phyloP scores from a whole-genome alignment of 2,329 filamentous ascomycete species.

The Xylariomycetidae sp. region DNA sequence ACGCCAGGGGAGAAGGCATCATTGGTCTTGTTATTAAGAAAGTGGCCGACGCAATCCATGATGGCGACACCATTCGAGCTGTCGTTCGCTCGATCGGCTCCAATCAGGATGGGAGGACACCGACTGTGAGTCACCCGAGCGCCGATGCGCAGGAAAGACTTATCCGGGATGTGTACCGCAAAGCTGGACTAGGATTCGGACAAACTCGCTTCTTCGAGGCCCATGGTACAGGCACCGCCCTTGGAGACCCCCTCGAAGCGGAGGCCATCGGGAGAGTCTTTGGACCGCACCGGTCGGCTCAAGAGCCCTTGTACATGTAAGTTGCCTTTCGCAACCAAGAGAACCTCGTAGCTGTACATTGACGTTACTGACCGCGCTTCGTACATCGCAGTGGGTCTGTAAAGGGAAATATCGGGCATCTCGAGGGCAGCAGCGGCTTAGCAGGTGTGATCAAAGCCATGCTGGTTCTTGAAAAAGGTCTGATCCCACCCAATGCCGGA shows the following conservation, averaged over 20 bases:
- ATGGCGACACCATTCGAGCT: conserved; percentile 1
- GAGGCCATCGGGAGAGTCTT: conserved; percentile 1
- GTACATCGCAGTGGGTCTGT: conserved; percentile 12
- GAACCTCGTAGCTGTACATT: too few relatives aligned
- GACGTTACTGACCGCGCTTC: too few relatives aligned
- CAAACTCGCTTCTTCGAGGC: conserved; percentile 1
- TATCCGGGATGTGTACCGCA: conserved; percentile 1
- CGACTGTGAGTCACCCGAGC: conserved; percentile 1
- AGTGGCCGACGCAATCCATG: not conserved
- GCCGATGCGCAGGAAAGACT: not conserved
- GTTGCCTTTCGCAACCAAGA: too few relatives aligned
- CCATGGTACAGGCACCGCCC: conserved; percentile 3
- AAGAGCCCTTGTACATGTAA: conserved; percentile 2
- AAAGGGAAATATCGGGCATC: conserved; percentile 16
- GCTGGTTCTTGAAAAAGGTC: conserved; percentile 23
- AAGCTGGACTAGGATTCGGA: not conserved
- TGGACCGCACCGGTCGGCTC: too few relatives aligned
- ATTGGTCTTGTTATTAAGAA: not conserved
- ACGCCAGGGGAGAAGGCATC: conserved; percentile 1
- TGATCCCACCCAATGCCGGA: conserved; percentile 17
- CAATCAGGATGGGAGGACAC: conserved; percentile 2
- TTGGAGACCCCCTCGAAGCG: conserved; percentile 3
- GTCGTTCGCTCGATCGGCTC: conserved; percentile 1
- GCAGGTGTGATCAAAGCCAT: conserved; percentile 23
- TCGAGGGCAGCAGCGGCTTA: conserved; percentile 16